Base-by-base conservation (phyloP, 2,329 filamentous ascomycete genomes). In the Paecilomyces niveus region DNA sequence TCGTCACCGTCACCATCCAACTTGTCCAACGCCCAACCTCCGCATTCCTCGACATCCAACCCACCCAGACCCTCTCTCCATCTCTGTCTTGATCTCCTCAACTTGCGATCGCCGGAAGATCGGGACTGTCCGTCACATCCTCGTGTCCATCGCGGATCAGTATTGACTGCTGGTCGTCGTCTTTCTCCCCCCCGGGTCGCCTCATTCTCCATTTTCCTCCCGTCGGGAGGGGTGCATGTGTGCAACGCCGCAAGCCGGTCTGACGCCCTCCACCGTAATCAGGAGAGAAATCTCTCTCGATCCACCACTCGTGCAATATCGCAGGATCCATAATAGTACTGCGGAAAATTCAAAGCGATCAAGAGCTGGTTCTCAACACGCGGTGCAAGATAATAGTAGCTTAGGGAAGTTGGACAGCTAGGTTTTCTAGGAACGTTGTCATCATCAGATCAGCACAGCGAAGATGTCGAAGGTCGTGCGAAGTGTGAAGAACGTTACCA, bases 401-500 rank as follows among this genome's bases (percentile, higher is more conserved):
- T 18, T 13, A 18, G 39, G 39, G n/a, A 45, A 18, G n/a, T 45
- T 18, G 39, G 18, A 45, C 15, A 45, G n/a, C 15, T n/a, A n/a
- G 35, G 39, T 45, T 45, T 39, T 45, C 39, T 45, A 45, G 39
- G 8, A 18, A 7, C 6, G 18, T 8, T 45, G 5, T n/a, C 35
- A 7, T 35, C 33, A 51, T 11, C 49, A 52, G 49, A 52, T 18
- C 24, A 6, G n/a, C 35, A 62, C 61, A 49, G 56, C 52, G 62
- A 70, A 60, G 57, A 99, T 99, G 94, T 97, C 93, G 60, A 95
- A 95, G 80, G 92, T 97, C 74, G 91, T 97, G 74, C 86, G 94
- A 78, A 96, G 90, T 74, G 92, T 97, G 71, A 97, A 97, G 81
- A 99, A 97, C 82, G 93, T 99, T 77, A 97, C 94, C 76, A 99